phyloP scores from a whole-genome alignment of 2,329 filamentous ascomycete genomes.

The Zasmidium angulare region DNA sequence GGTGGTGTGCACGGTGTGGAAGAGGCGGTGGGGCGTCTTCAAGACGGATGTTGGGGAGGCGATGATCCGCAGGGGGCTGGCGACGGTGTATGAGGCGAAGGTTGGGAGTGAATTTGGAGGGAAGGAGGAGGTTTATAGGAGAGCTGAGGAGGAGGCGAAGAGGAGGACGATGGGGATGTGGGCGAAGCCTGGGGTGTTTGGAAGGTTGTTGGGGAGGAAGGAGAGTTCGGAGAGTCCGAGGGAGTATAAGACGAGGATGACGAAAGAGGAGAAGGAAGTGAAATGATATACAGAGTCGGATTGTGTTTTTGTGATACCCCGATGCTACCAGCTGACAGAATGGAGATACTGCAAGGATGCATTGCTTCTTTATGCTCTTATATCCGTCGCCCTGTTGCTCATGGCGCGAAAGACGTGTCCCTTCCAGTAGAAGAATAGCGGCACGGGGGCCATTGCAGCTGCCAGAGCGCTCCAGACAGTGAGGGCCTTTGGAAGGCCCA shows the following conservation, averaged over 20 bases:
- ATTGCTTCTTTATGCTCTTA: too few relatives aligned
- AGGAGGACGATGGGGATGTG: slow-evolving; percentile 61
- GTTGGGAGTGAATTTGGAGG: slow-evolving; percentile 83
- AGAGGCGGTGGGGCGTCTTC: slow-evolving; percentile 47
- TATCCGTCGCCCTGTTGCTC: not conserved
- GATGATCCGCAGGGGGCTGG: slow-evolving; percentile 82
- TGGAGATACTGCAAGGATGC: not conserved
- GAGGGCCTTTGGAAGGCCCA: not conserved
- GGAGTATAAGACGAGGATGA: slow-evolving; percentile 72
- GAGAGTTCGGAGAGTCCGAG: slow-evolving; percentile 75
- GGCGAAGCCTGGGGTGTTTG: slow-evolving; percentile 46
- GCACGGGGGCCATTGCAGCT: not conserved
- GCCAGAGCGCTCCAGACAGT: not conserved
- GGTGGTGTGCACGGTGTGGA: slow-evolving; percentile 78
- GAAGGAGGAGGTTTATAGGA: slow-evolving; percentile 60
- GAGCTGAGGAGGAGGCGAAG: slow-evolving; percentile 55
- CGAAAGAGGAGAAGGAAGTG: slow-evolving; percentile 43
- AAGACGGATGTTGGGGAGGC: slow-evolving; percentile 81
- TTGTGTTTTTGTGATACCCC: not conserved
- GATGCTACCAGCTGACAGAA: not conserved
- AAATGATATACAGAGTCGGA: not conserved
- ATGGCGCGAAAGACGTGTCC: not conserved
- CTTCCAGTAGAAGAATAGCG: not conserved
- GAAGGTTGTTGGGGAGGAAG: slow-evolving; percentile 50
- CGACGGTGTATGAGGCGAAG: slow-evolving; percentile 93